Percentiles rank a stretch among this genome's conserved stretches.
Evolutionary conservation across 164 flowering plant species (phyloP).

Genomic region (Echeveria elegans): DNA sequence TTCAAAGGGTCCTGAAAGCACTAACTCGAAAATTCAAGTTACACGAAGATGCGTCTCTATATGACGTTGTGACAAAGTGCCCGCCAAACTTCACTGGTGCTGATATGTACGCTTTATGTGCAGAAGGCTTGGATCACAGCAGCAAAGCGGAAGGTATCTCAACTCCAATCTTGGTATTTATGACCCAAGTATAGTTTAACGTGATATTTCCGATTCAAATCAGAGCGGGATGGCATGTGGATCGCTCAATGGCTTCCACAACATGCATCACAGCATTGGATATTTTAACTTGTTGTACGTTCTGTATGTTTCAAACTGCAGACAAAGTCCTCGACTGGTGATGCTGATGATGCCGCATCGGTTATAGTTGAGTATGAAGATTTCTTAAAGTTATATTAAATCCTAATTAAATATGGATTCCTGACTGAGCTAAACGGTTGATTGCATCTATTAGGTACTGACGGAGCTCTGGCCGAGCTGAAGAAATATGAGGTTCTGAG

Average conservation of each 20-base stretch:
- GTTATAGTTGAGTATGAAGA: slow-evolving; percentile 58
- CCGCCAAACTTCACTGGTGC: slow-evolving; percentile 93
- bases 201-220: background rate
- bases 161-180: background rate
- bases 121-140: slow-evolving; percentile 89
- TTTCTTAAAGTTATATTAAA: slow-evolving; percentile 53
- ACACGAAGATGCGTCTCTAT: slow-evolving; percentile 68
- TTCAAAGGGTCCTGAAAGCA: slow-evolving; percentile 71
- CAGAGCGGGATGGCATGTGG: background rate
- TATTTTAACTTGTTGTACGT: background rate
- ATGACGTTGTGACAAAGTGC: slow-evolving; percentile 62
- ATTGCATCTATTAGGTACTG: slow-evolving; percentile 33
- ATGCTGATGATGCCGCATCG: slow-evolving; percentile 30
- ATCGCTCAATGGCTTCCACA: background rate
- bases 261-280: background rate
- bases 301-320: slow-evolving; percentile 34
- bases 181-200: background rate
- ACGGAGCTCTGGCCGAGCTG: slow-evolving; percentile 56
- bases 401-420: background rate
- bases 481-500: slow-evolving; percentile 64
- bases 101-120: slow-evolving; percentile 47
- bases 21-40: slow-evolving; percentile 81
- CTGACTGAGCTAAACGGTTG: background rate
- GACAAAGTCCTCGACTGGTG: slow-evolving; percentile 21
- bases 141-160: slow-evolving; percentile 72